Conservation (phyloP, 192 early-diverging fungal species). For the Backusella morwellensis region DNA sequence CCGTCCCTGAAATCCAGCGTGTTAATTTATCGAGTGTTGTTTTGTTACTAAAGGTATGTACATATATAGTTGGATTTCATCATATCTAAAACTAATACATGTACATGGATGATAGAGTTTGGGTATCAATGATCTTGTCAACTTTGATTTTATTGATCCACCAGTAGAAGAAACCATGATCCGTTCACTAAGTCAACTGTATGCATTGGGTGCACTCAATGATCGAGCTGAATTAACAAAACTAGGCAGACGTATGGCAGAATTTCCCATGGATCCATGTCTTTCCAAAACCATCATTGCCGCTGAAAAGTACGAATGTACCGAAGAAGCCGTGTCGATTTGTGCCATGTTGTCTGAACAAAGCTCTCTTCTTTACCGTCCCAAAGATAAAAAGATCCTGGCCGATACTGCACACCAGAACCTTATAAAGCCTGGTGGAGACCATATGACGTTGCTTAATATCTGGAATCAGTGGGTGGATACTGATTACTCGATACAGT, state of each 20-base stretch:
- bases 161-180: conserved; percentile 91
- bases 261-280: conserved; percentile 97
- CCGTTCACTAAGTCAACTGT: conserved; percentile 88
- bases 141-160: conserved; percentile 99
- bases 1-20: conserved; percentile 95
- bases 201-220: conserved; percentile 90
- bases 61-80: not conserved
- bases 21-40: conserved; percentile 92
- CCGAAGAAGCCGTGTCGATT: conserved; percentile 91
- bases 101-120: conserved; percentile 53
- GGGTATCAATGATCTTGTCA: conserved; percentile 94
- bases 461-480: conserved; percentile 93
- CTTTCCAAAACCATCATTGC: conserved; percentile 89
- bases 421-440: conserved; percentile 89
- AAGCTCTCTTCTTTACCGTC: conserved; percentile 75
- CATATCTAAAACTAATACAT: not conserved
- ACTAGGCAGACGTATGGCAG: conserved; percentile 95
- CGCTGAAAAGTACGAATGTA: conserved; percentile 90
- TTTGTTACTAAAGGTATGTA: conserved; percentile 75
- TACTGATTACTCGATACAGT: conserved; percentile 88
- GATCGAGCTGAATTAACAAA: conserved; percentile 93
- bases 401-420: conserved; percentile 92
- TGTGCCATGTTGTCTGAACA: conserved; percentile 92
- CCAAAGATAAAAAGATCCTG: conserved; percentile 89
- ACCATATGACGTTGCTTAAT: conserved; percentile 88